Evolutionary conservation across 1,139 yeast genomes (phyloP), one percentile per base, ranked within the genome.

Genomic region (Blastobotrys niveus): DNA sequence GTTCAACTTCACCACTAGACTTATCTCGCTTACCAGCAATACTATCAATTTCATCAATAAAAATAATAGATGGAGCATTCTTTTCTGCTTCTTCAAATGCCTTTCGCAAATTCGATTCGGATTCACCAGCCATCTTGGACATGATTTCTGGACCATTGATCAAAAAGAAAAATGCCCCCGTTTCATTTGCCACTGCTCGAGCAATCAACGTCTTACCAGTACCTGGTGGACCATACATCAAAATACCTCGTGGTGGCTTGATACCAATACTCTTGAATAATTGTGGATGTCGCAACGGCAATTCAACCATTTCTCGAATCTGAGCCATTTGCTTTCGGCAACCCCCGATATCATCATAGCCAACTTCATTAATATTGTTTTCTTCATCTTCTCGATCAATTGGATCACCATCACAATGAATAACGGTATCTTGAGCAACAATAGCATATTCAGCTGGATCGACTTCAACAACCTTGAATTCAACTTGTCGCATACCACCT

Each of bases 91-190:
- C 98, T 69, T 91, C 99, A 60, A 91, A 91, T 4, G 98, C 98
- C 71, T 89, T 89, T 73, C 99, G 82, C 67, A 91, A 75, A 62
- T 91, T 91, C 35, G 95, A 85, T 72, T 91, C 99, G 19, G 96
- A 87, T 70, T 91, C 99, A 73, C 99, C 99, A 39, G 99, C 98
- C 99, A 91, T 91, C 72, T 91, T 91, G 47, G 97, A 88, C 98
- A 91, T 91, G 63, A 91, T 94, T 71, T 91, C 98, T n/a, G 99
- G 99, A 67, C 98, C 99, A 65, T 91, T 91, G 65, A 91, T 91
- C 62, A 91, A 77, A 67, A 91, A 91, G 79, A 91, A 91, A 67
- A 91, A 91, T 1, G 98, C 99, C 61, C 98, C 98, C 24, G 98
- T 91, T 70, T 91, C 99, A 60, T 91, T 91, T 41, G 99, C 99